Base-by-base conservation (phyloP, 2,329 filamentous ascomycete species). In the Fusarium paranaense region DNA sequence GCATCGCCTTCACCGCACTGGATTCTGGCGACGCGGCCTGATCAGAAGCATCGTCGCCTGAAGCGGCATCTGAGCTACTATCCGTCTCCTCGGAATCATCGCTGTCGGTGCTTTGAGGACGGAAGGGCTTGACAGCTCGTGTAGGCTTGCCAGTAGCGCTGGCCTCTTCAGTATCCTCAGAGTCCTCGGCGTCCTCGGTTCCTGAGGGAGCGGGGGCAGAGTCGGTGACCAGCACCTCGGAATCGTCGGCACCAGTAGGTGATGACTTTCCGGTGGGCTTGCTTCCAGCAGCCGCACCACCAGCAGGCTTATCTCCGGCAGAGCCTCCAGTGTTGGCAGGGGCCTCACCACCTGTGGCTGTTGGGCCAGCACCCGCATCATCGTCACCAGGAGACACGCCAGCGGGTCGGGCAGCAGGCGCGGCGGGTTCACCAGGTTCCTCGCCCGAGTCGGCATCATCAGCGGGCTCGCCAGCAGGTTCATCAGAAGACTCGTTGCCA, bases 71-170 rank as follows among this genome's bases (percentile, higher is more conserved):
- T 1, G 69, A 47, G 5, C 42, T 11, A 9, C 69, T 66, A 2
- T 45, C 58, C 1, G 71, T 73, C 52, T 71, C 62, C n/a, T 60
- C 69, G 0, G 72, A 32, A 10, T 59, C 72, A 8, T 32, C 45
- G 1, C 45, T 62, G 3, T 40, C 66, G 0, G 45, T 64, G 6
- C 64, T 69, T 10, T 67, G 42, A 11, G 74, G 38, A 10, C 37
- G 61, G 66, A 76, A 76, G 2, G 74, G 71, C 52, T 72, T 75
- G 6, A 76, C 66, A 0, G 30, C 66, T 4, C 56, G 67, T 6
- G 70, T 76, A 6, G 45, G 37, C 30, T 33, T 52, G 9, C 54
- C 32, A 6, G 70, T 60, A 11, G 60, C 64, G 11, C 50, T 57
- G 0, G 16, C 33, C 22, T 58, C 56, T 10, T 20, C 56, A 3